Percentiles rank a stretch among this genome's conserved stretches.
phyloP scores from a whole-genome alignment of 2,329 filamentous ascomycete genomes.

The Diaporthe batatas region DNA sequence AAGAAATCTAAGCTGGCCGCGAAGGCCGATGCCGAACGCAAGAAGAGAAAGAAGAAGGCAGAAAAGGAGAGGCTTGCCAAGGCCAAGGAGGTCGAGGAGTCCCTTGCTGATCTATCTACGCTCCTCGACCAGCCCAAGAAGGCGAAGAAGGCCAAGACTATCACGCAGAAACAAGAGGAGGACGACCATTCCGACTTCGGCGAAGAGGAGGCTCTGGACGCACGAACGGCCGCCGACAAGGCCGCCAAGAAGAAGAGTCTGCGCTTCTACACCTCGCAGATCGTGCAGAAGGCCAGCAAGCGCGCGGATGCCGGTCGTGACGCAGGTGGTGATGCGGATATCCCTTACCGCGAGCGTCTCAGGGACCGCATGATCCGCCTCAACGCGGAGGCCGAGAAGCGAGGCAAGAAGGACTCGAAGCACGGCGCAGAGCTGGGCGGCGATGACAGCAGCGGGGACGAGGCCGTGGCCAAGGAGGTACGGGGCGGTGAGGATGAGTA shows the following conservation, averaged over 20 bases:
- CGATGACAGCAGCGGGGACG: constrained; percentile 74
- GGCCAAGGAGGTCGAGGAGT: constrained; percentile 75
- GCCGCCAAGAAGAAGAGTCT: constrained; percentile 90
- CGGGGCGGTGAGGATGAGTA: constrained; percentile 77
- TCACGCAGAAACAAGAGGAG: constrained; percentile 59
- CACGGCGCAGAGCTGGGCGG: constrained; percentile 76
- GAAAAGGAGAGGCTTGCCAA: constrained; percentile 55
- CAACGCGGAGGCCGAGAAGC: constrained; percentile 87
- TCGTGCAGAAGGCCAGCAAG: constrained; percentile 93
- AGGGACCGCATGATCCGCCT: constrained; percentile 88
- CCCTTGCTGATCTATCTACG: constrained; percentile 76
- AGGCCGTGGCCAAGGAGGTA: constrained; percentile 68
- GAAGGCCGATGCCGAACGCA: constrained; percentile 36
- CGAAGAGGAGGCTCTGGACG: constrained; percentile 85
- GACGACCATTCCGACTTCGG: constrained; percentile 88
- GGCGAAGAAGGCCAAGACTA: constrained; percentile 53
- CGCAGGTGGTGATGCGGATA: constrained; percentile 83
- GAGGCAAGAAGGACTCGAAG: constrained; percentile 76
- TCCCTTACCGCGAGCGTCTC: constrained; percentile 90
- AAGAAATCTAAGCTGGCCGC: constrained; percentile 52
- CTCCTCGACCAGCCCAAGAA: constrained; percentile 66
- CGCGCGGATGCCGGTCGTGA: constrained; percentile 80
- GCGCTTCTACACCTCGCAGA: constrained; percentile 98
- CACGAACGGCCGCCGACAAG: constrained; percentile 86
- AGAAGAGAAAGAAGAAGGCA: constrained; percentile 55